Percentiles rank a stretch among this genome's conserved stretches.
These are phyloP conservation scores for Phytopythium cucurbitacearum DNA, from an alignment of 352 stramenopile genomes.

Conservation along the genomic window DNA sequence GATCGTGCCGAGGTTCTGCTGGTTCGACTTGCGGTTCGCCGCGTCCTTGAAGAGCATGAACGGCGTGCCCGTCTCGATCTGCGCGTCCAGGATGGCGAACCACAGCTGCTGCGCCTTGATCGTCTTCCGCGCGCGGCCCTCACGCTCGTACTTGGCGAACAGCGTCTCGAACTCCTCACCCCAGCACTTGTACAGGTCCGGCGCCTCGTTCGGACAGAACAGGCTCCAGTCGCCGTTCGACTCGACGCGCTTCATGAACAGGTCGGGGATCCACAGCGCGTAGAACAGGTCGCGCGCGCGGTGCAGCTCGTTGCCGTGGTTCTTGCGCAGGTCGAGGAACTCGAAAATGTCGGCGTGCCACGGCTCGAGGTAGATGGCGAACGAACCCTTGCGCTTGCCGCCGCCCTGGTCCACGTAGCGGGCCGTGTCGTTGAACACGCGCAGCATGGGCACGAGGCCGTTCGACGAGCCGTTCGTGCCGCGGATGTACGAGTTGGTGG, in stretches of 20 bases:
- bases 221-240: slow-evolving; percentile 95
- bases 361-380: slow-evolving; percentile 98
- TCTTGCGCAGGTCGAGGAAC: slow-evolving; percentile 98
- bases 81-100: slow-evolving; percentile 97
- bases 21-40: slow-evolving; percentile 98
- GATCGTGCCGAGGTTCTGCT: slow-evolving; percentile 99
- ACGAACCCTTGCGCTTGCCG: slow-evolving; percentile 97
- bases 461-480: slow-evolving; percentile 99
- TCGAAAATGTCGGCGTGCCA: slow-evolving; percentile 99
- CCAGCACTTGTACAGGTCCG: slow-evolving; percentile 91
- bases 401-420: slow-evolving; percentile 99
- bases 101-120: slow-evolving; percentile 98
- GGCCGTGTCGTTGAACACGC: slow-evolving; percentile 99
- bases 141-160: slow-evolving; percentile 95
- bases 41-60: slow-evolving; percentile 99
- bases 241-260: slow-evolving; percentile 99
- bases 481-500: slow-evolving; percentile 96
- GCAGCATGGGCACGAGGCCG: slow-evolving; percentile 99
- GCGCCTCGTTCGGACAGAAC: slow-evolving; percentile 98
- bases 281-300: slow-evolving; percentile 98
- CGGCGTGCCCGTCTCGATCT: slow-evolving; percentile 99
- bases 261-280: slow-evolving; percentile 97
- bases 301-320: slow-evolving; percentile 98
- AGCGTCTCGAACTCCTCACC: slow-evolving; percentile 95
- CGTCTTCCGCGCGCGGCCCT: slow-evolving; percentile 92